Conservation (phyloP, 768 basidiomycete genomes). For the Leccinum variicolor region DNA sequence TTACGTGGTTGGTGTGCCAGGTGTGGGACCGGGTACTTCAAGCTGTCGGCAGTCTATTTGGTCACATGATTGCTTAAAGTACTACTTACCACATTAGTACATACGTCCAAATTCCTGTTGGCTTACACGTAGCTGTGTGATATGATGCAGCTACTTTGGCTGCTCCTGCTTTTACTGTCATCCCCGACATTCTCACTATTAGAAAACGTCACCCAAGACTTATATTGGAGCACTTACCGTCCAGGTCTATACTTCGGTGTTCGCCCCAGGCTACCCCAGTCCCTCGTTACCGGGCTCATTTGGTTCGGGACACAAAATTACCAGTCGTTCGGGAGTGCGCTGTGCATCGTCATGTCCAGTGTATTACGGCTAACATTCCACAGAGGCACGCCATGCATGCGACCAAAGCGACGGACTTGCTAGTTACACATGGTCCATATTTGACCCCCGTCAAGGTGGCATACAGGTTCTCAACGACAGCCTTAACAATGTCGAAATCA, state of each 20-base stretch:
- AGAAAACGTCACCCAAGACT: slow-evolving; percentile 36
- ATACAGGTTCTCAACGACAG: slow-evolving; percentile 81
- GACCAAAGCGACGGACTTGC: slow-evolving; percentile 83
- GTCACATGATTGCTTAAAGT: slow-evolving; percentile 11
- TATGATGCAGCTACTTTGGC: slow-evolving; percentile 24
- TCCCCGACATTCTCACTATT: slow-evolving; percentile 14
- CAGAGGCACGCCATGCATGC: slow-evolving; percentile 81
- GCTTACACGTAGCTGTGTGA: neutral
- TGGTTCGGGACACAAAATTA: slow-evolving; percentile 93
- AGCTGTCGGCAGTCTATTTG: neutral
- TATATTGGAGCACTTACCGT: slow-evolving; percentile 77
- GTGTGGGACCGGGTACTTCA: no score
- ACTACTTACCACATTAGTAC: neutral
- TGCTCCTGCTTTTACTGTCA: slow-evolving; percentile 26
- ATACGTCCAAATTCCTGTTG: neutral
- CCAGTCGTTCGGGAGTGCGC: slow-evolving; percentile 62
- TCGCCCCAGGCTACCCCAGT: slow-evolving; percentile 78
- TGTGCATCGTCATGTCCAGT: neutral
- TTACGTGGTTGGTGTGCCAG: neutral
- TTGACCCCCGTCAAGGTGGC: slow-evolving; percentile 83
- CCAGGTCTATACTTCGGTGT: slow-evolving; percentile 96
- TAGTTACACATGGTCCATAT: slow-evolving; percentile 83
- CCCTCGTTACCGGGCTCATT: slow-evolving; percentile 89
- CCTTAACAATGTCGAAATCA: slow-evolving; percentile 80
- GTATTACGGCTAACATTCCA: neutral